A percentile compares a stretch with the other conserved stretches of the same genome.
phyloP scores from a whole-genome alignment of 2,329 filamentous ascomycete genomes.

The Paradendryphiella salina region DNA sequence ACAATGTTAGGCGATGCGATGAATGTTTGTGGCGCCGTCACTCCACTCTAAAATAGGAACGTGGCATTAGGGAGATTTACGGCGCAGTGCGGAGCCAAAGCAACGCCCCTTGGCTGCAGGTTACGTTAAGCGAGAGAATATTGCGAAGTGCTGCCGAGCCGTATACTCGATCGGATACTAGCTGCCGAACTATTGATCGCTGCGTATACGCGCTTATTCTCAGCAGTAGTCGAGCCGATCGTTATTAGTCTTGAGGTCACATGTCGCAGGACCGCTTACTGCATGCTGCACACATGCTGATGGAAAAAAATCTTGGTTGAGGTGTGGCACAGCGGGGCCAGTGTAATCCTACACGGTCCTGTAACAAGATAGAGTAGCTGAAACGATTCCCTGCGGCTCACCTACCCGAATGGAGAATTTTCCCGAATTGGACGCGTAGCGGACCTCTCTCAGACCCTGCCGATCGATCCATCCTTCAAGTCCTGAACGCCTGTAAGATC shows the following conservation, averaged over 20 bases:
- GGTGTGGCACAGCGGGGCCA: constrained; percentile 12
- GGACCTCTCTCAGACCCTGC: constrained; percentile 4
- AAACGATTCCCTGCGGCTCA: constrained; percentile 19
- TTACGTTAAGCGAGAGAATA: constrained; percentile 13
- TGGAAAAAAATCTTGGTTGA: neutral
- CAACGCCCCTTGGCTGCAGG: constrained; percentile 14
- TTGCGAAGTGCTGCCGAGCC: constrained; percentile 16
- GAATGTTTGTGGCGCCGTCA: constrained; percentile 13
- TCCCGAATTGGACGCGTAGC: constrained; percentile 10
- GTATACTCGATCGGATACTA: constrained; percentile 12
- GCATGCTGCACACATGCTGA: neutral
- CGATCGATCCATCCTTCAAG: constrained; percentile 10
- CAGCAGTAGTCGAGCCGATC: constrained; percentile 4
- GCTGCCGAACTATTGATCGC: constrained; percentile 13
- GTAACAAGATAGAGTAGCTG: constrained; percentile 20
- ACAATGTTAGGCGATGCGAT: constrained; percentile 6
- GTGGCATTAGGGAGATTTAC: constrained; percentile 21
- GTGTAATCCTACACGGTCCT: constrained; percentile 22
- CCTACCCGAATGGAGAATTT: constrained; percentile 16
- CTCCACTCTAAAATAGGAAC: constrained; percentile 19
- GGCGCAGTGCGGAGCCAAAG: constrained; percentile 13
- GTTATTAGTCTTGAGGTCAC: neutral
- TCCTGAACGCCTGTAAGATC: constrained; percentile 14
- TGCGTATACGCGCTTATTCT: constrained; percentile 4
- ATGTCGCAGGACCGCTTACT: neutral